Conservation (phyloP, 108 stramenopile species). For the Cyclotella atomus region DNA sequence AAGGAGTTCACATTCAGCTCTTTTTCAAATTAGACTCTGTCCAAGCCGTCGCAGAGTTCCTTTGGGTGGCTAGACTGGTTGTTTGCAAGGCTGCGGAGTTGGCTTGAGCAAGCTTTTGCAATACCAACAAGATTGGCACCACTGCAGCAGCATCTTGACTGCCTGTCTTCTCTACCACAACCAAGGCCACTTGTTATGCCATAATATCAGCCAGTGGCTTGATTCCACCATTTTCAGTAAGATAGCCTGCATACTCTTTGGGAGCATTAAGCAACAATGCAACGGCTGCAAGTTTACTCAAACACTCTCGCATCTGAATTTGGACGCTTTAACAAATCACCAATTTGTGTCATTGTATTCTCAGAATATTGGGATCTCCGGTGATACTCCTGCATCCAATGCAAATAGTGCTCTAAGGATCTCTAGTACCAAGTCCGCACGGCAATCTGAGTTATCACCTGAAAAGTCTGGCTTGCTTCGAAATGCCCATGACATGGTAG, state of each 20-base stretch:
- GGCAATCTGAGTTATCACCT: slow-evolving; percentile 51
- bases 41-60: slow-evolving; percentile 77
- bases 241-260: slow-evolving; percentile 46
- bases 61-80: slow-evolving; percentile 76
- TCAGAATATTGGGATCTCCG: slow-evolving; percentile 30
- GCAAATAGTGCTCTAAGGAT: slow-evolving; percentile 68
- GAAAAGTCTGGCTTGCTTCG: slow-evolving; percentile 57
- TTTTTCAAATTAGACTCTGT: slow-evolving; percentile 75
- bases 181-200: slow-evolving; percentile 51
- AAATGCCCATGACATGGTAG: slow-evolving; percentile 42
- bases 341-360: slow-evolving; percentile 35
- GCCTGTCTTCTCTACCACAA: slow-evolving; percentile 51
- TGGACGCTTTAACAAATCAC: slow-evolving; percentile 30
- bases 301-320: slow-evolving; percentile 37
- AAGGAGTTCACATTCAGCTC: slow-evolving; percentile 75
- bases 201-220: slow-evolving; percentile 52
- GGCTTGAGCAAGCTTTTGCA: slow-evolving; percentile 52
- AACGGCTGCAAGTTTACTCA: slow-evolving; percentile 65
- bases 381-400: slow-evolving; percentile 42
- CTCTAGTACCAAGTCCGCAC: slow-evolving; percentile 64
- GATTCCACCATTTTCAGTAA: slow-evolving; percentile 34
- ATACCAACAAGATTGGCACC: slow-evolving; percentile 70
- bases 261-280: slow-evolving; percentile 68
- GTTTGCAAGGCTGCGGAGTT: slow-evolving; percentile 38
- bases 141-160: slow-evolving; percentile 62